Conservation (phyloP, 495 filamentous ascomycete species). For the Daldinia grandis region DNA sequence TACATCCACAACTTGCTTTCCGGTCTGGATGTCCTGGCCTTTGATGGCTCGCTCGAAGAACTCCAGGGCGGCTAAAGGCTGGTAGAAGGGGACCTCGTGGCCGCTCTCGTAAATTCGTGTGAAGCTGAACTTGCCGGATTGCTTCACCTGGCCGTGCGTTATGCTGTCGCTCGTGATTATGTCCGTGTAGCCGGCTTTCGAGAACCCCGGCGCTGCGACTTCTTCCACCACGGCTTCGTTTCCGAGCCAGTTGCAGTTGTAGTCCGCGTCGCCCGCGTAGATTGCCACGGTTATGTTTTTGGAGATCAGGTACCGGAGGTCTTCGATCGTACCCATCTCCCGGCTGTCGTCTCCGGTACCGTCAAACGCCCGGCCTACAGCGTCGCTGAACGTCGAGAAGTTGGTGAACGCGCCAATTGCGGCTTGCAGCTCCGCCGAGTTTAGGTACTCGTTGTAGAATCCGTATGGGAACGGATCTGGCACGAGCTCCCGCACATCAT, state of each 20-base stretch:
- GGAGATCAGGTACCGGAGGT: constrained; percentile 58
- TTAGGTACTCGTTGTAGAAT: constrained; percentile 68
- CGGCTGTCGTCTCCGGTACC: constrained; percentile 67
- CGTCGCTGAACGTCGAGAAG: constrained; percentile 57
- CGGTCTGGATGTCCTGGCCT: constrained; percentile 69
- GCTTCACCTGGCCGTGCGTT: constrained; percentile 69
- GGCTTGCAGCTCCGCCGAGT: constrained; percentile 61
- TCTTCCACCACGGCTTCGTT: constrained; percentile 59
- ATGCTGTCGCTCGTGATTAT: constrained; percentile 63
- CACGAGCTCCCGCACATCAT: constrained; percentile 63
- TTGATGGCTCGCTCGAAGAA: constrained; percentile 67
- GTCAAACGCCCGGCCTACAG: constrained; percentile 60
- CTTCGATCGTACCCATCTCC: constrained; percentile 59
- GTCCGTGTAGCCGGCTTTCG: constrained; percentile 62
- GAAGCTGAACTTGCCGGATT: constrained; percentile 70
- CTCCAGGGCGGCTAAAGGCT: constrained; percentile 67
- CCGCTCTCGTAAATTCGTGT: constrained; percentile 70
- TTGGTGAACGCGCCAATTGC: constrained; percentile 69
- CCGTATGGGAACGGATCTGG: constrained; percentile 68
- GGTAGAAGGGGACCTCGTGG: constrained; percentile 76
- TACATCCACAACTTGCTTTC: constrained; percentile 46
- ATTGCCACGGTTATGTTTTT: constrained; percentile 62
- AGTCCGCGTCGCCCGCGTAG: constrained; percentile 71
- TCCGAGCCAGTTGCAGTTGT: constrained; percentile 70
- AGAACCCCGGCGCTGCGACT: constrained; percentile 57